phyloP scores from a whole-genome alignment of 768 basidiomycete species.

The Lyophyllum shimeji region DNA sequence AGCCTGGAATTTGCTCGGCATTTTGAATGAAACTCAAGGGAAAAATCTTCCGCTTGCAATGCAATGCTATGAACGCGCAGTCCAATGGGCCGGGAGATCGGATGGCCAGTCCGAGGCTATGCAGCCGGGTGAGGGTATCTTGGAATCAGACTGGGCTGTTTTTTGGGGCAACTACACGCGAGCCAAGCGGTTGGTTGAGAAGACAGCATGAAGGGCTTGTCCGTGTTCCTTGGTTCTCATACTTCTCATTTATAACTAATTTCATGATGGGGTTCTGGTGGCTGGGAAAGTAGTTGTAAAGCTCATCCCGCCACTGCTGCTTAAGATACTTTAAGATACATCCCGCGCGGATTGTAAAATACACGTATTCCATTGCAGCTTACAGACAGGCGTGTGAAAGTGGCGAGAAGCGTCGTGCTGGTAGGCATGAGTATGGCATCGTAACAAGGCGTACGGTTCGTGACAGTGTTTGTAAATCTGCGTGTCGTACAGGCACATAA shows the following conservation, averaged over 20 bases:
- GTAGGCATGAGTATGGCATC: not conserved
- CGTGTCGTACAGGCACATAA: too few species aligned
- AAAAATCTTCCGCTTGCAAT: constrained; percentile 42
- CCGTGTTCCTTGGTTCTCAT: not conserved
- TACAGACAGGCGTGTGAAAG: too few species aligned
- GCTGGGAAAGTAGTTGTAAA: too few species aligned
- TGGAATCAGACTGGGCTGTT: constrained; percentile 61
- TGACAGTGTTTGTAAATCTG: too few species aligned
- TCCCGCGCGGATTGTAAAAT: not conserved
- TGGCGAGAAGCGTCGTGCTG: not conserved
- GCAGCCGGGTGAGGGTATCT: constrained; percentile 48
- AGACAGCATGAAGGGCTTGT: not conserved
- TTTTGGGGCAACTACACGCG: constrained; percentile 64
- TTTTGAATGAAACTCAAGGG: constrained; percentile 53
- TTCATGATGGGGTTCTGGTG: not conserved
- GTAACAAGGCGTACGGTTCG: too few species aligned
- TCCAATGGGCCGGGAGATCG: constrained; percentile 62
- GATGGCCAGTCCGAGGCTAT: constrained; percentile 32
- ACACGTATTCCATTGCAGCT: not conserved
- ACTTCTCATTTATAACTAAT: not conserved
- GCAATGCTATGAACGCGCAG: constrained; percentile 66
- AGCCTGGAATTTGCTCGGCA: constrained; percentile 73
- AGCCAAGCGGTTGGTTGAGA: constrained; percentile 28
- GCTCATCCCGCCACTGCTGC: too few species aligned
- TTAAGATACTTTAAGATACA: too few species aligned